Percentiles rank a stretch among this genome's conserved stretches.
Conservation (phyloP, 108 stramenopile species). For the Epithemia pelagica region DNA sequence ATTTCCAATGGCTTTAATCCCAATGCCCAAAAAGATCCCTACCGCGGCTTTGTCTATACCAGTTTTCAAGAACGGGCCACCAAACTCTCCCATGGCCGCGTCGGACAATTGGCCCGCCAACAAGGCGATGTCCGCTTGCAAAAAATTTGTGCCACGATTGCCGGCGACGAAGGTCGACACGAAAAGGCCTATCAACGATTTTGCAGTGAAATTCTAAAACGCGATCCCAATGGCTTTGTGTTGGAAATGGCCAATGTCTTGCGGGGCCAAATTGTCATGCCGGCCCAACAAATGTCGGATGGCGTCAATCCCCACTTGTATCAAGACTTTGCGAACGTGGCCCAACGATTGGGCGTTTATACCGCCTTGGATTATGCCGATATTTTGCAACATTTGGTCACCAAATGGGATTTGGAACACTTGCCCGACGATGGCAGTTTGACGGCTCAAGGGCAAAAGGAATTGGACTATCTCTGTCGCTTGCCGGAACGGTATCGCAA, state of each 20-base stretch:
- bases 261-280: conserved; percentile 88
- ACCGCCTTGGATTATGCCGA: conserved; percentile 91
- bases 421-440: conserved; percentile 67
- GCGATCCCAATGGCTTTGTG: conserved; percentile 81
- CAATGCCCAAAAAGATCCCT: conserved; percentile 82
- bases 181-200: conserved; percentile 89
- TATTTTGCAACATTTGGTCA: conserved; percentile 80
- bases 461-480: conserved; percentile 81
- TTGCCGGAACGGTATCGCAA: conserved; percentile 75
- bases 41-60: conserved; percentile 92
- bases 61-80: conserved; percentile 92
- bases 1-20: conserved; percentile 90
- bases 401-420: conserved; percentile 77
- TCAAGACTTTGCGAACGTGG: conserved; percentile 78
- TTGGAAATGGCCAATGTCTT: conserved; percentile 82
- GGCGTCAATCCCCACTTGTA: conserved; percentile 66
- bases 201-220: conserved; percentile 71
- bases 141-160: conserved; percentile 83
- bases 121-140: conserved; percentile 64
- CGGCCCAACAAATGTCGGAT: conserved; percentile 88
- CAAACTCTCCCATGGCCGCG: conserved; percentile 83
- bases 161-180: conserved; percentile 89
- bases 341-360: conserved; percentile 82
- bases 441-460: conserved; percentile 62
- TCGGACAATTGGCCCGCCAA: conserved; percentile 67